Base-by-base conservation (phyloP, 1,139 yeast species). In the Oligophagozyma castellii region DNA sequence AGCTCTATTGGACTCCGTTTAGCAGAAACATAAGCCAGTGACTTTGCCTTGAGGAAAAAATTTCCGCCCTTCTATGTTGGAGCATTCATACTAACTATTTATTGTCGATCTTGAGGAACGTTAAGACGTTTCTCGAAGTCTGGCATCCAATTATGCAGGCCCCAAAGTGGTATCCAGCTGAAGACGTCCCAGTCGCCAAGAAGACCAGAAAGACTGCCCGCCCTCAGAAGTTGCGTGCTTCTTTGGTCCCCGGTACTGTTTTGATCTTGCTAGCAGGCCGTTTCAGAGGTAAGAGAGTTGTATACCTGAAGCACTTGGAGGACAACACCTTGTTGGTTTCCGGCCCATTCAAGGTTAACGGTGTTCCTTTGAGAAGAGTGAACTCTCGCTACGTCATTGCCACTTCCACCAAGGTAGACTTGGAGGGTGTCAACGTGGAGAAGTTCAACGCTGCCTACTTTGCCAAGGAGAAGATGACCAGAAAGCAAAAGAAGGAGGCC, bases 281-380 rank as follows among this genome's bases (percentile, higher is more conserved):
- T 70, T 89, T 84, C 94, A 81, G 98, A 71, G 99, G 99, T 65
- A 92, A 89, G 84, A 89, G 99, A 73, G 98, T 89, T 56, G 96
- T 89, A 45, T 81, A 79, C 84, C 78, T 89, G 64, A 89, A 89
- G 80, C 70, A 78, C 68, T 76, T 92, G 63, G 96, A 84, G 70
- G 98, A 92, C 77, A 83, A 81, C 86, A 89, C 96, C 49, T 73
- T 92, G 59, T 80, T 89, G 62, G 95, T 89, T 48, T 70, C 95
- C 43, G 99, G 99, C 63, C 99, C 99, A 60, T 92, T 89, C 94
- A 92, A 89, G 78, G 83, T 89, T 58, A 92, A 92, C 69, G 98
- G 98, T 74, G 99, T 89, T 52, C 98, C 99, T 65, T 77, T 89
- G 65, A 83, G 95, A 77, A 83, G 98, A 76, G 96, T 89, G 50